These are phyloP conservation scores for Malassezia furfur DNA, from an alignment of 1,284 basidiomycete genomes.

Conservation along the genomic window DNA sequence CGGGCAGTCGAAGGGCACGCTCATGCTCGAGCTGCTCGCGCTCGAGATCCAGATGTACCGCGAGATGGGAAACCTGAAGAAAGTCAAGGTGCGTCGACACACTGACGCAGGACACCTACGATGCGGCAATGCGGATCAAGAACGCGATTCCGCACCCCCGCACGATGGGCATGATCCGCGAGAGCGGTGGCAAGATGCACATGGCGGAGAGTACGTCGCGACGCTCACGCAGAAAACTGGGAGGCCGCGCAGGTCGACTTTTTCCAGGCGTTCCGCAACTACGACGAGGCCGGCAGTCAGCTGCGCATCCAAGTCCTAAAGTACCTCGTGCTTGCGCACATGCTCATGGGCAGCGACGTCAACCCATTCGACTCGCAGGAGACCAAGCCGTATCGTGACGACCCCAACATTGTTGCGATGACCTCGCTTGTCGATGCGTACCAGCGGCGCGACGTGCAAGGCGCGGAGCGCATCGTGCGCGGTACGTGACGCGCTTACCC, in stretches of 20 bases:
- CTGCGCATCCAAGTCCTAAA: conserved; percentile 96
- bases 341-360: conserved; percentile 95
- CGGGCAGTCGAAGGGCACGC: conserved; percentile 79
- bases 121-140: conserved; percentile 79
- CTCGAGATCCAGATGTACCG: conserved; percentile 99
- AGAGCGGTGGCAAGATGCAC: conserved; percentile 99
- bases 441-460: conserved; percentile 86
- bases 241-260: conserved; percentile 92
- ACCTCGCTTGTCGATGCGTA: conserved; percentile 92
- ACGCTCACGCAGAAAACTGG: conserved; percentile 66
- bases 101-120: conserved; percentile 70
- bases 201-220: conserved; percentile 82
- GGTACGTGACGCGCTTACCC: background rate
- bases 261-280: conserved; percentile 96
- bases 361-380: conserved; percentile 99
- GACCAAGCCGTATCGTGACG: conserved; percentile 96
- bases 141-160: conserved; percentile 96
- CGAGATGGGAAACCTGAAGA: conserved; percentile 86
- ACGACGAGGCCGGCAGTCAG: conserved; percentile 92
- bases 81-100: conserved; percentile 58
- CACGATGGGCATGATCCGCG: conserved; percentile 97
- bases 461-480: conserved; percentile 84
- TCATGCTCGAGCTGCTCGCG: conserved; percentile 93
- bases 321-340: conserved; percentile 93
- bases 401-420: conserved; percentile 95